Conservation (phyloP, 306 rosid genomes). For the Trifolium pratense region DNA sequence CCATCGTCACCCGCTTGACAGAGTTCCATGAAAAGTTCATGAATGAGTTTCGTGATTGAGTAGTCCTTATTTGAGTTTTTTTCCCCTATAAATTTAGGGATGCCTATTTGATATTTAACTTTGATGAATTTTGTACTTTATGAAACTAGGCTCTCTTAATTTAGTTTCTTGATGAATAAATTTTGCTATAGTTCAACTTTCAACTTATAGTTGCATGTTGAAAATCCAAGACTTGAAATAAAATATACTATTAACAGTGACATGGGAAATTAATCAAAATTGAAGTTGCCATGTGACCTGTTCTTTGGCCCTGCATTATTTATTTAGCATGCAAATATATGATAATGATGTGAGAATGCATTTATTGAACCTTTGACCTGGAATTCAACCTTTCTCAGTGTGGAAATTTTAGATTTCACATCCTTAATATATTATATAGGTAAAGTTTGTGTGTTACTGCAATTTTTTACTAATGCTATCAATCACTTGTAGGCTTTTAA, state of each 20-base stretch:
- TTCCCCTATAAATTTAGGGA: slow-evolving; percentile 32
- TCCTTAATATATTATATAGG: neutral
- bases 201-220: slow-evolving; percentile 35
- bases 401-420: neutral
- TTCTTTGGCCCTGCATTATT: neutral
- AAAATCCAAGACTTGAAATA: slow-evolving; percentile 23
- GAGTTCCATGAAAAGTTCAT: slow-evolving; percentile 81
- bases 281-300: neutral
- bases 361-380: neutral
- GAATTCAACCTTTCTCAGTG: neutral
- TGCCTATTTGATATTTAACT: slow-evolving; percentile 27
- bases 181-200: slow-evolving; percentile 17
- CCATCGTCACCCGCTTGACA: slow-evolving; percentile 68
- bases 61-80: slow-evolving; percentile 21
- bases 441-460: too few species aligned
- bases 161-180: slow-evolving; percentile 31
- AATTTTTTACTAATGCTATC: too few species aligned
- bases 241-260: neutral
- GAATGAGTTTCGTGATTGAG: slow-evolving; percentile 73
- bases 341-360: neutral
- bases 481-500: too few species aligned
- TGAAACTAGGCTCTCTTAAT: slow-evolving; percentile 4
- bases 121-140: slow-evolving; percentile 13
- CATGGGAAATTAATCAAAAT: slow-evolving; percentile 3
- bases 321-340: neutral